These are phyloP conservation scores for Corchorus olitorius DNA, from an alignment of 345 rosid species.

Conservation along the genomic window DNA sequence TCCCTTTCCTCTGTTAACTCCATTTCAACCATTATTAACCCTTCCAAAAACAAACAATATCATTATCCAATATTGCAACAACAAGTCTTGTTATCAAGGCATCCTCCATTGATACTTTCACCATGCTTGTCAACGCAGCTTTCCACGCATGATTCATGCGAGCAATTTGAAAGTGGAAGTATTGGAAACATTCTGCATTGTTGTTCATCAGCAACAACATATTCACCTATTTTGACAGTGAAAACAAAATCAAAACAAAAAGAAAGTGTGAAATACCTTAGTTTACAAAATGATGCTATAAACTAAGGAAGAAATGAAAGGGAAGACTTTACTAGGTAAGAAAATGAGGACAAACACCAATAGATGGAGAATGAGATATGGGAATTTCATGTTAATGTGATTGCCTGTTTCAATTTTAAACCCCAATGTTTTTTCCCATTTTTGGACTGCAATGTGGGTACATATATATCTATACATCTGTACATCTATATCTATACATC, in stretches of 20 bases:
- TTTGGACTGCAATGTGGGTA: too few relatives aligned
- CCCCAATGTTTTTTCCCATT: too few relatives aligned
- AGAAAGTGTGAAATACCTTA: too few relatives aligned
- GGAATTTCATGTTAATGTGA: not conserved
- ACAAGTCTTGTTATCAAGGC: not conserved
- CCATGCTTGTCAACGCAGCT: slow-evolving; percentile 3
- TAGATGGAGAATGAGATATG: not conserved
- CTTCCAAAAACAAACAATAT: too few relatives aligned
- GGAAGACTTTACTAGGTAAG: not conserved
- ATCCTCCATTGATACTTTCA: slow-evolving; percentile 2
- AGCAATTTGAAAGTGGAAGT: not conserved
- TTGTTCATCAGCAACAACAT: not conserved
- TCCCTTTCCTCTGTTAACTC: too few relatives aligned
- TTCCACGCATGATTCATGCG: slow-evolving; percentile 7
- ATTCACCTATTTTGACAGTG: too few relatives aligned
- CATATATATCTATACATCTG: too few relatives aligned
- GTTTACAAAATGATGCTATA: not conserved
- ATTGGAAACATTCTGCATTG: not conserved
- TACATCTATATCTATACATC: too few relatives aligned
- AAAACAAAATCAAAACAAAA: not conserved
- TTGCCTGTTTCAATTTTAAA: not conserved
- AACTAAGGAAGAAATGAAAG: not conserved
- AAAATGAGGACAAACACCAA: not conserved
- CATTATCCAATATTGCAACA: not conserved
- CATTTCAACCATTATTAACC: too few relatives aligned